Conservation (phyloP, 78 protist species). For the Emiliania huxleyi region DNA sequence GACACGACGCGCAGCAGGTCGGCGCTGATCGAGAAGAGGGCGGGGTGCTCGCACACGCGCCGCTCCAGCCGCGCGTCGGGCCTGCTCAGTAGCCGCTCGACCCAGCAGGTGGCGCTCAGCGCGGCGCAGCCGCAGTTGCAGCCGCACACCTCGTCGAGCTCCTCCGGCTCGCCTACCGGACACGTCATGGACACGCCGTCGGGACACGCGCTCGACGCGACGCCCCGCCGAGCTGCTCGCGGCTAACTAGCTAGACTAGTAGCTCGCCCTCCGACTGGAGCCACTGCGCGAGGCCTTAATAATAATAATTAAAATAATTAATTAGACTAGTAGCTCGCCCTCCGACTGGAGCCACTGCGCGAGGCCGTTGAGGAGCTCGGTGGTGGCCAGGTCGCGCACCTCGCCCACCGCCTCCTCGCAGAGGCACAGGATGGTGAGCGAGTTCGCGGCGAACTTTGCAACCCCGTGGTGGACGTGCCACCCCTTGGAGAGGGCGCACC, state of each 20-base stretch:
- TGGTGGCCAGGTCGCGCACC: neutral
- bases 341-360: neutral
- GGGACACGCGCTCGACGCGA: no score
- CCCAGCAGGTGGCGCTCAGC: conserved; percentile 2
- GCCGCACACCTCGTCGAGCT: conserved; percentile 8
- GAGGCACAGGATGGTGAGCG: conserved; percentile 29
- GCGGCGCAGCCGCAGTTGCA: conserved; percentile 23
- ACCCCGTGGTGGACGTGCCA: conserved; percentile 43
- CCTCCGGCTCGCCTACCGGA: no score
- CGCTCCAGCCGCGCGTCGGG: conserved; percentile 11
- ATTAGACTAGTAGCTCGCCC: no score
- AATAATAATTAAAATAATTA: no score
- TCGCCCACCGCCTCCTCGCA: conserved; percentile 24
- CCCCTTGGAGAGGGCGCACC: neutral
- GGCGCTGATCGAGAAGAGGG: neutral
- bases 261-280: neutral
- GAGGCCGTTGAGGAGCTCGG: neutral
- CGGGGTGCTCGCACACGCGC: neutral
- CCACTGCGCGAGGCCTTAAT: conserved; percentile 20
- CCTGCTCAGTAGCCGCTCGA: conserved; percentile 25
- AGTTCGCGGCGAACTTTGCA: conserved; percentile 42
- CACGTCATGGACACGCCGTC: no score
- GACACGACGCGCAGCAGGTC: neutral
- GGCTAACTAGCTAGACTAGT: no score
- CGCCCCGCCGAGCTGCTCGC: no score